Percentiles rank a stretch among this genome's conserved stretches.
These are phyloP conservation scores for Podospora pseudopauciseta DNA, from an alignment of 495 filamentous ascomycete genomes.

Conservation along the genomic window DNA sequence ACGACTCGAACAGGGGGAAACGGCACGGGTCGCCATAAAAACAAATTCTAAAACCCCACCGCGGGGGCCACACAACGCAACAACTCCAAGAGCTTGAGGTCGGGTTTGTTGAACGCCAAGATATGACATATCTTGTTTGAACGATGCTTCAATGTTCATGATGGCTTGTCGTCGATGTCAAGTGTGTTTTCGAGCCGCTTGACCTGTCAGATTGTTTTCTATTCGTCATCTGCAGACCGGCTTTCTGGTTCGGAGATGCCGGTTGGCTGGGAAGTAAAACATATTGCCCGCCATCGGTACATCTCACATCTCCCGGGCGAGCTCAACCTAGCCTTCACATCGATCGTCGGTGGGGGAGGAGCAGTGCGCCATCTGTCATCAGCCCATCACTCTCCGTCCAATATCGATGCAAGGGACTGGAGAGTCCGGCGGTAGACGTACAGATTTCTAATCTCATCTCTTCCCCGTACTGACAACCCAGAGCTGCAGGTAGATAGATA, in stretches of 20 bases:
- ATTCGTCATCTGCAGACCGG: neutral
- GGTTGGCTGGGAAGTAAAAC: neutral
- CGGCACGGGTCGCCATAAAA: neutral
- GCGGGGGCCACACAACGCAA: neutral
- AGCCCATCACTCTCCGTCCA: slow-evolving; percentile 16
- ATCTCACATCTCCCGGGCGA: neutral
- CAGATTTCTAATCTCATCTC: slow-evolving; percentile 23
- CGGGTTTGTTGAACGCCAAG: neutral
- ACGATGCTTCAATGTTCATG: neutral
- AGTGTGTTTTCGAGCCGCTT: neutral
- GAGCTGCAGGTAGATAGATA: slow-evolving; percentile 16
- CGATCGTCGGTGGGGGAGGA: neutral
- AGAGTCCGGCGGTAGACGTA: slow-evolving; percentile 4
- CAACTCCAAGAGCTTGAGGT: neutral
- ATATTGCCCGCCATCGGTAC: neutral
- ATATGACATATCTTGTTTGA: neutral
- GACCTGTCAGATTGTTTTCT: neutral
- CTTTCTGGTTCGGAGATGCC: neutral
- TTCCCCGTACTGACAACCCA: slow-evolving; percentile 1
- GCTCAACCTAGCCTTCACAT: neutral
- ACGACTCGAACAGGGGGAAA: neutral
- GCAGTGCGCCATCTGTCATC: neutral
- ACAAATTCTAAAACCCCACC: neutral
- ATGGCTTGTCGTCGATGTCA: neutral
- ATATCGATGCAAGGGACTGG: slow-evolving; percentile 34